phyloP scores from a whole-genome alignment of 2,329 filamentous ascomycete species.

The Ascochyta koolunga region DNA sequence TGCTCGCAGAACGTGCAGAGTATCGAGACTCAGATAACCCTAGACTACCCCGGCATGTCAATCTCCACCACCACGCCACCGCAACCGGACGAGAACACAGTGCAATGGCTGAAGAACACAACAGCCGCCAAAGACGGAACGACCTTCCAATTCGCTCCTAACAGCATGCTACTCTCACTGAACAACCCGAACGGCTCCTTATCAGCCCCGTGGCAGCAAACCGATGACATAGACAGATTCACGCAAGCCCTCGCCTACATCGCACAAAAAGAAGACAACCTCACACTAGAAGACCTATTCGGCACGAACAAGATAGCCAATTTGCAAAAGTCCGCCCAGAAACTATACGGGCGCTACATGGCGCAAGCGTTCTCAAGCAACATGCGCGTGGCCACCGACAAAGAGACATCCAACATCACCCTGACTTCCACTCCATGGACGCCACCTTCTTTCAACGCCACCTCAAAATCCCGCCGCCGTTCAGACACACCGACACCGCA shows the following conservation, averaged over 20 bases:
- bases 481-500: background rate
- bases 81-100: background rate
- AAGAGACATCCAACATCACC: background rate
- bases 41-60: background rate
- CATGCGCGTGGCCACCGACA: background rate
- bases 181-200: slow-evolving; percentile 3
- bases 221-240: background rate
- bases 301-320: background rate
- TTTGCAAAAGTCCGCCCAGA: background rate
- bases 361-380: slow-evolving; percentile 3
- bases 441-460: background rate
- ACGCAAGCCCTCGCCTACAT: background rate
- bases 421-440: background rate
- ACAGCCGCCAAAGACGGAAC: background rate
- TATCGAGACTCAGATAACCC: background rate
- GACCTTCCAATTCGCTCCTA: slow-evolving; percentile 1
- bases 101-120: background rate
- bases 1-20: background rate
- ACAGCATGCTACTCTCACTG: slow-evolving; percentile 1
- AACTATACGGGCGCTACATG: slow-evolving; percentile 1
- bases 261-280: background rate
- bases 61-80: background rate
- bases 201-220: background rate
- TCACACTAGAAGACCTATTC: background rate
- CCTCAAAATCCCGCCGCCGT: background rate